Percentiles rank a stretch among this genome's conserved stretches.
These are phyloP conservation scores for Lentinula aciculospora DNA, from an alignment of 768 basidiomycete species.

Conservation along the genomic window DNA sequence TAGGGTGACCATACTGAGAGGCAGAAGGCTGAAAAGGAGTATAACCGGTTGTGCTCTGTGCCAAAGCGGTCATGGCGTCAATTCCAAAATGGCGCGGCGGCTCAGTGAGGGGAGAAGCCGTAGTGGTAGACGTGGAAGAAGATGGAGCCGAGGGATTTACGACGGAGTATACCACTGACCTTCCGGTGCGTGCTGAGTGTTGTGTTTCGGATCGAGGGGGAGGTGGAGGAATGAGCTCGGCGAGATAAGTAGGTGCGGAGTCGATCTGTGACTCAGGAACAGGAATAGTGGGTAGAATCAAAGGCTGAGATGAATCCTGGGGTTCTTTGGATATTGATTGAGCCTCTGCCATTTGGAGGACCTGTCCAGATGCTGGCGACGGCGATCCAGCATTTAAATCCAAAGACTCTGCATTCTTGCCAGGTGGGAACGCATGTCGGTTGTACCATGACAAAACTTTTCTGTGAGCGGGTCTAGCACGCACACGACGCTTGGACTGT, in stretches of 20 bases:
- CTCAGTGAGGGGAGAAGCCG: background rate
- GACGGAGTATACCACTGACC: conserved; percentile 2
- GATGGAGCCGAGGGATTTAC: conserved; percentile 4
- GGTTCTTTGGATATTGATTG: background rate
- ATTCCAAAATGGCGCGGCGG: background rate
- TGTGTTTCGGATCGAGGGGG: conserved; percentile 3
- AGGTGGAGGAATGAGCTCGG: background rate
- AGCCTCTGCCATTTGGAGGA: background rate
- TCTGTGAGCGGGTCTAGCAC: conserved; percentile 5
- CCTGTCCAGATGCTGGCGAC: background rate
- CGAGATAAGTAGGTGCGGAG: background rate
- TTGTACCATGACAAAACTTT: conserved; percentile 8
- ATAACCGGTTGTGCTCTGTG: conserved; percentile 1
- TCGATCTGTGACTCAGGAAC: background rate
- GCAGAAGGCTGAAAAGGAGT: background rate
- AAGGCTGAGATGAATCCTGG: background rate
- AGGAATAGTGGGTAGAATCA: conserved; percentile 1
- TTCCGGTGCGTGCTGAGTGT: background rate
- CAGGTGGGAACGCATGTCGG: conserved; percentile 2
- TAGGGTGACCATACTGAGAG: background rate
- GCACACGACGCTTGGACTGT: conserved; percentile 10
- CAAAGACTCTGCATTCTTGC: background rate
- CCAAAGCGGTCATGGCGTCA: background rate
- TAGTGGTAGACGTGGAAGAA: background rate
- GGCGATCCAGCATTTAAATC: conserved; percentile 2